Base-by-base conservation (phyloP, 1,284 basidiomycete species). In the Schizophyllum commune region DNA sequence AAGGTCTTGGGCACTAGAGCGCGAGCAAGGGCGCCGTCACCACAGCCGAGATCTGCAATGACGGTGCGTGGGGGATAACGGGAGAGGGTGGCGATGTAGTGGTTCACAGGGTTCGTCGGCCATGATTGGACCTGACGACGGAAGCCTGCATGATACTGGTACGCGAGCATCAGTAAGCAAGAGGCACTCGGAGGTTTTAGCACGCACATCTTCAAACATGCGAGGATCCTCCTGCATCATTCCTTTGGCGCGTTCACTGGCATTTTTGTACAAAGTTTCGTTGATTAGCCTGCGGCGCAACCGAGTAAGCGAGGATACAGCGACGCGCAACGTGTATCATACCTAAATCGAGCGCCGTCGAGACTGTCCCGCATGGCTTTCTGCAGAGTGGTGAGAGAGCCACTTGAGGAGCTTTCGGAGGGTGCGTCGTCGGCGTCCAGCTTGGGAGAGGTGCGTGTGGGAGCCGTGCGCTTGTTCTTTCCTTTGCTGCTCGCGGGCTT, bases 21-120 rank as follows among this genome's bases (percentile, higher is more conserved):
- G 58, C 82, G 86, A 0, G 95, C 96, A 20, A 99, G 81, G 1
- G 89, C 84, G 11, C 94, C 97, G 70, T 98, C 95, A 13, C 97
- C 97, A 66, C 96, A 98, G 6, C 97, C 97, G 21, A 99, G 79
- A 74, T 99, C 97, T 21, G 86, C 94, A 56, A 99, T 86, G 62
- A 98, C 77, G 0, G 89, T 88, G 60, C 80, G 82, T 19, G 77
- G 61, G 5, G 91, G 83, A 64, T 86, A 86, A 27, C 78, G 73
- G 8, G 83, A 84, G 20, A 91, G 77, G 5, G 70, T 65, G 1
- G 79, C 76, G 58, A 89, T 83, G 71, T 94, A 93, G 70, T 91
- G 81, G 33, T 89, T 79, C 21, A 96, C 87, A 1, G 95, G 95
- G 68, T 96, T 96, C 1, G 84, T 85, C 0, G 95, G 95, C 95